Conservation (phyloP, 495 filamentous ascomycete genomes). For the Hyaloscypha variabilis region DNA sequence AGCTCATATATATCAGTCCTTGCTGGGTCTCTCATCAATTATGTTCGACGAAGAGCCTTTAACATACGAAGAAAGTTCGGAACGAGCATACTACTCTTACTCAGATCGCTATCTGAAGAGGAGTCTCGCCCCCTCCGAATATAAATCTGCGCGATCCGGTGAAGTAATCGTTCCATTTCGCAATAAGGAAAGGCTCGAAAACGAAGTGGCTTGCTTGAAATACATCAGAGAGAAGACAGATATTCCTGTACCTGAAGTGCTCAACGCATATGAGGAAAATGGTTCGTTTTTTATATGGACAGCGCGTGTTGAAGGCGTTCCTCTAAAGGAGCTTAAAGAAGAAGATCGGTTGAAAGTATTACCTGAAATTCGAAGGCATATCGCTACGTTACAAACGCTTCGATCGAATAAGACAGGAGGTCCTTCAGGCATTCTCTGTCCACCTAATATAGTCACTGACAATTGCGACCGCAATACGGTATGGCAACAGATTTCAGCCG, state of each 20-base stretch:
- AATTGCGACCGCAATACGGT: neutral
- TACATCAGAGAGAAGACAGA: conserved; percentile 21
- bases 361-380: conserved; percentile 3
- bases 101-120: conserved; percentile 18
- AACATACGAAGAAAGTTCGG: conserved; percentile 8
- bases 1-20: conserved; percentile 11
- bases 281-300: conserved; percentile 12
- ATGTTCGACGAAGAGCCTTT: conserved; percentile 7
- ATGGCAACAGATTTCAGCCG: conserved; percentile 4
- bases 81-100: conserved; percentile 2
- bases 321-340: conserved; percentile 10
- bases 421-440: conserved; percentile 20
- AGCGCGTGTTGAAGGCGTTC: neutral
- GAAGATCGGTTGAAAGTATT: conserved; percentile 2
- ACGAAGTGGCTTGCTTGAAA: conserved; percentile 19
- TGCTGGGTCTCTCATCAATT: neutral
- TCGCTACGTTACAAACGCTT: conserved; percentile 8
- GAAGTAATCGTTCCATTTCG: neutral
- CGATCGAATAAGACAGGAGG: conserved; percentile 14
- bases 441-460: conserved; percentile 6
- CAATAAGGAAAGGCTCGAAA: conserved; percentile 17
- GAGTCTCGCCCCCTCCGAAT: conserved; percentile 11
- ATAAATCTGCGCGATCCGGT: neutral
- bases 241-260: conserved; percentile 24
- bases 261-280: conserved; percentile 16